Percentiles rank a stretch among this genome's conserved stretches.
Conservation (phyloP, 306 rosid genomes). For the Dalbergia oliveri region DNA sequence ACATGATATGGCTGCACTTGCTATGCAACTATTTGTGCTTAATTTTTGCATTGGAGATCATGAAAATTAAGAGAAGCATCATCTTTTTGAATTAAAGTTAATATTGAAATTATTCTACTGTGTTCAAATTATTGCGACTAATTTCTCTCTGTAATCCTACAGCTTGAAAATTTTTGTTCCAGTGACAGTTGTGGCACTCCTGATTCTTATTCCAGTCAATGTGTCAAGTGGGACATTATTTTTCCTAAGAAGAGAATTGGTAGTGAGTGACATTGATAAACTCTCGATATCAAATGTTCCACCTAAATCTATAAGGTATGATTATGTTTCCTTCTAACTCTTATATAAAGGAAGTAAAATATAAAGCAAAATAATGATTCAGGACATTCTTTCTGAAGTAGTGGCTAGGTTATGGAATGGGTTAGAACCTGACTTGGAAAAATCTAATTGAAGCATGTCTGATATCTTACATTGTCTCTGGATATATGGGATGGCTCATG, state of each 20-base stretch:
- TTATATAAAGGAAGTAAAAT: not conserved
- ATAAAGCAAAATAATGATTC: not conserved
- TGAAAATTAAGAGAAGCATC: constrained; percentile 15
- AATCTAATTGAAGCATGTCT: not conserved
- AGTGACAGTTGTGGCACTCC: constrained; percentile 78
- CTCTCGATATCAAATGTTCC: constrained; percentile 95
- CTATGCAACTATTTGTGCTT: not conserved
- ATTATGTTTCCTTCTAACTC: constrained; percentile 13
- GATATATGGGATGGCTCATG: not conserved
- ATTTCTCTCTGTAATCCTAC: constrained; percentile 33
- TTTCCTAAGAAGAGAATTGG: constrained; percentile 86
- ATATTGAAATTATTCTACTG: constrained; percentile 22
- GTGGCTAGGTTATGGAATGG: not conserved
- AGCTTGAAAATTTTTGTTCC: constrained; percentile 93
- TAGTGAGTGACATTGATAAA: constrained; percentile 87
- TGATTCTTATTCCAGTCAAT: constrained; percentile 91
- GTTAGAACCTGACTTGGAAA: constrained; percentile 4
- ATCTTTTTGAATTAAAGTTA: not conserved
- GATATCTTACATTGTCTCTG: constrained; percentile 4
- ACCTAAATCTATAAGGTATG: constrained; percentile 76
- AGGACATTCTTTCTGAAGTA: not conserved
- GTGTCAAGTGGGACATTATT: constrained; percentile 83
- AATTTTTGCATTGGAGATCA: not conserved
- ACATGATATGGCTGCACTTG: not conserved
- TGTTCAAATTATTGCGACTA: constrained; percentile 3